phyloP scores from a whole-genome alignment of 192 early-diverging fungal genomes.

The Entophlyctis luteolus region DNA sequence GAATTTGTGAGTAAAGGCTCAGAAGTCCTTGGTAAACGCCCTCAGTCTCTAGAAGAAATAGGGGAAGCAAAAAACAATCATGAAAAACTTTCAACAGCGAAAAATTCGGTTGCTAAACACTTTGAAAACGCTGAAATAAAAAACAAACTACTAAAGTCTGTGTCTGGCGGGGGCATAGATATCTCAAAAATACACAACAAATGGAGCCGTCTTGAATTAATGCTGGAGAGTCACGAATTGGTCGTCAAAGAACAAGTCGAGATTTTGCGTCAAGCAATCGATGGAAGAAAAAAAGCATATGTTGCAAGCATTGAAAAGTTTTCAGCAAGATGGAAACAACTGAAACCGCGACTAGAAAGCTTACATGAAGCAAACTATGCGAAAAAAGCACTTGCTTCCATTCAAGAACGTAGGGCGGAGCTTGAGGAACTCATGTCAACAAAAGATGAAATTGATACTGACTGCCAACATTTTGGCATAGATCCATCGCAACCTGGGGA shows the following conservation, averaged over 20 bases:
- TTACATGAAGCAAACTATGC: constrained; percentile 25
- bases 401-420: constrained; percentile 44
- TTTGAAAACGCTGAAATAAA: constrained; percentile 52
- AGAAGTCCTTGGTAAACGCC: constrained; percentile 42
- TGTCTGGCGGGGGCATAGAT: constrained; percentile 48
- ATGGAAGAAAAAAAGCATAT: constrained; percentile 38
- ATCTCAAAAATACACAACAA: constrained; percentile 39
- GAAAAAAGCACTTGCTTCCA: constrained; percentile 33
- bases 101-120: constrained; percentile 37
- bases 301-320: constrained; percentile 48
- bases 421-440: constrained; percentile 38
- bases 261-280: constrained; percentile 44
- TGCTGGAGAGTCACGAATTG: constrained; percentile 58
- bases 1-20: constrained; percentile 49
- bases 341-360: constrained; percentile 46
- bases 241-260: constrained; percentile 61
- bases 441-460: constrained; percentile 39
- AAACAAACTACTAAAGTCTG: constrained; percentile 54
- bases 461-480: constrained; percentile 50
- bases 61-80: constrained; percentile 50
- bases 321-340: constrained; percentile 45
- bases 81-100: constrained; percentile 44
- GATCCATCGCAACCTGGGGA: constrained; percentile 32
- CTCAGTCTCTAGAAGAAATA: constrained; percentile 53
- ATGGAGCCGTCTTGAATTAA: constrained; percentile 54